Evolutionary conservation across 208 protist species (phyloP).

Genomic region (Crithidia fasciculata): DNA sequence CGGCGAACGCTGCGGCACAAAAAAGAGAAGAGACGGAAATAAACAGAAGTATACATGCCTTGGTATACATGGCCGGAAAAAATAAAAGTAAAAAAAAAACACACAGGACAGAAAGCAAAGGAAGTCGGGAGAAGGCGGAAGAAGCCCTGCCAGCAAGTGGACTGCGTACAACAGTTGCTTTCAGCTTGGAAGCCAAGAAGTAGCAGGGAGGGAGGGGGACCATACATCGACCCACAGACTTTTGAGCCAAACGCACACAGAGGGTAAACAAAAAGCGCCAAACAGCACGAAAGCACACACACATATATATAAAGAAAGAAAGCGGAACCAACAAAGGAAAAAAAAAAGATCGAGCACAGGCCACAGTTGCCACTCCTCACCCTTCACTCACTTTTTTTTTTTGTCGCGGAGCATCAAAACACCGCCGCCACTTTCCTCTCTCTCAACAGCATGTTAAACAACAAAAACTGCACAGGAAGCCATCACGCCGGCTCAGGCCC

Average conservation of each 20-base stretch:
- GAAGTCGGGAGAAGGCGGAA: neutral
- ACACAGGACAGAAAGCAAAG: neutral
- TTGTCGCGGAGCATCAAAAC: no score
- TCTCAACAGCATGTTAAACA: neutral
- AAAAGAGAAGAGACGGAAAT: neutral
- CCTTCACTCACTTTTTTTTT: no score
- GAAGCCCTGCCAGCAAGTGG: neutral
- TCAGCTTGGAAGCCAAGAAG: no score
- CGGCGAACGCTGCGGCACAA: neutral
- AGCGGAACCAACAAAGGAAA: neutral
- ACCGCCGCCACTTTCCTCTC: neutral
- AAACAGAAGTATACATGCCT: neutral
- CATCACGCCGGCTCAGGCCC: conserved; percentile 49
- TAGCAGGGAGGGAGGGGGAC: neutral
- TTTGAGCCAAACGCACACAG: no score
- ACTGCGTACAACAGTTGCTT: no score
- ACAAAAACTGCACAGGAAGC: neutral
- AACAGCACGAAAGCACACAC: no score
- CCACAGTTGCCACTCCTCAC: neutral
- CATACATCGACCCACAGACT: no score
- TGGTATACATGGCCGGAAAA: neutral
- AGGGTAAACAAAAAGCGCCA: no score
- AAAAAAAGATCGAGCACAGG: conserved; percentile 5
- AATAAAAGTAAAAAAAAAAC: conserved; percentile 7
- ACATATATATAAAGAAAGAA: neutral